These are phyloP conservation scores for Xylaria sp. DNA, from an alignment of 2,329 filamentous ascomycete species.

Conservation along the genomic window DNA sequence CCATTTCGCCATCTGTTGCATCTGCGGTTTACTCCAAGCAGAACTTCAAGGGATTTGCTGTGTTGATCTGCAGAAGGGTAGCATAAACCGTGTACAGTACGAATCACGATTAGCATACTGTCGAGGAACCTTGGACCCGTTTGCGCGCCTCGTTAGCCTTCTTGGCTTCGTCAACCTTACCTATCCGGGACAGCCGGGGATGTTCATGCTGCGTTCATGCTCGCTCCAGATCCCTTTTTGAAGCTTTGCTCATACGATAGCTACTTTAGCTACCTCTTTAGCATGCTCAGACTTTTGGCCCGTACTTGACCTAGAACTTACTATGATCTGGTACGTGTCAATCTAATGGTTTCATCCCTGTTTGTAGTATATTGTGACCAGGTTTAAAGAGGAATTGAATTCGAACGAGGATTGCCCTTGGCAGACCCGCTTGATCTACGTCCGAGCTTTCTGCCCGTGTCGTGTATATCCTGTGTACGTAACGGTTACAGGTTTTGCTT, in stretches of 20 bases:
- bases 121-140: conserved; percentile 18
- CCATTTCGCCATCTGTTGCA: conserved; percentile 31
- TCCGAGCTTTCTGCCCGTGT: conserved; percentile 19
- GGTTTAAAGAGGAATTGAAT: conserved; percentile 8
- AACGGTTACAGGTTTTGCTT: background rate
- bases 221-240: conserved; percentile 16
- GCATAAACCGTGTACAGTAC: conserved; percentile 22
- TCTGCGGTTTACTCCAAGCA: conserved; percentile 11
- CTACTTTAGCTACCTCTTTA: background rate
- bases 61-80: conserved; percentile 31
- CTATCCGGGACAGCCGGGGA: conserved; percentile 22
- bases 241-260: conserved; percentile 25
- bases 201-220: conserved; percentile 2
- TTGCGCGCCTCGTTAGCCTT: background rate
- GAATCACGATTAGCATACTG: background rate
- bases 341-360: conserved; percentile 24
- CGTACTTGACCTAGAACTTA: conserved; percentile 4
- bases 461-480: conserved; percentile 12
- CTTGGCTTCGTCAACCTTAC: conserved; percentile 7
- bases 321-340: conserved; percentile 4
- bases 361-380: background rate
- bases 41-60: conserved; percentile 17
- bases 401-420: conserved; percentile 21
- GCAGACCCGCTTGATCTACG: conserved; percentile 24
- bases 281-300: conserved; percentile 1